A percentile compares a stretch with the other conserved stretches of the same genome.
phyloP scores from a whole-genome alignment of 495 filamentous ascomycete species.

The Daldinia decipiens region DNA sequence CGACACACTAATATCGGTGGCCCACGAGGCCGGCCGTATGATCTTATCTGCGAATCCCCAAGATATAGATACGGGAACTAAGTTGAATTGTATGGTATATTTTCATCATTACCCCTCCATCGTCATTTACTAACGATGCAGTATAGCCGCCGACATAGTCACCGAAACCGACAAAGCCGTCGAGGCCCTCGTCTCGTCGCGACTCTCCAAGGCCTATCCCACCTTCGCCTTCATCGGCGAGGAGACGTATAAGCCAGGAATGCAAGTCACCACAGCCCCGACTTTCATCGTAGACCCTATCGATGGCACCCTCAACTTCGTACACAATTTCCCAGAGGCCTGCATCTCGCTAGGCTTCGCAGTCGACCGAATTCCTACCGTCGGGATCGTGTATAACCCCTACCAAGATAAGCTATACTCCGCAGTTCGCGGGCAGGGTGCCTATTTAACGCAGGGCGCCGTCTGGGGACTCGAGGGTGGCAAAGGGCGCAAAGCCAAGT shows the following conservation, averaged over 20 bases:
- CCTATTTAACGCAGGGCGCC: conserved; percentile 63
- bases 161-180: conserved; percentile 88
- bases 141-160: conserved; percentile 79
- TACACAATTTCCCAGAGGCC: conserved; percentile 81
- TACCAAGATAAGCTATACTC: conserved; percentile 74
- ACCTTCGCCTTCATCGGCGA: conserved; percentile 81
- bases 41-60: conserved; percentile 79
- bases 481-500: conserved; percentile 42
- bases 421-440: conserved; percentile 74
- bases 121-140: not conserved
- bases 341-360: conserved; percentile 85
- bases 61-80: conserved; percentile 70
- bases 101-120: conserved; percentile 12
- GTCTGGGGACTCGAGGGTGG: conserved; percentile 45
- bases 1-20: conserved; percentile 78
- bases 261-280: conserved; percentile 70
- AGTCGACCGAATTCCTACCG: conserved; percentile 67
- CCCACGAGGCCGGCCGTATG: conserved; percentile 81
- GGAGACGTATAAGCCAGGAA: conserved; percentile 80
- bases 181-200: conserved; percentile 75
- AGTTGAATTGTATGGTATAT: conserved; percentile 79
- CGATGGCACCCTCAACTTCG: conserved; percentile 90
- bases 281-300: conserved; percentile 93
- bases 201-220: conserved; percentile 72
- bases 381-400: conserved; percentile 90